Evolutionary conservation across 2,329 filamentous ascomycete species (phyloP), one percentile per base, ranked within the genome.

Genomic region (Pestalotiopsis sp.): DNA sequence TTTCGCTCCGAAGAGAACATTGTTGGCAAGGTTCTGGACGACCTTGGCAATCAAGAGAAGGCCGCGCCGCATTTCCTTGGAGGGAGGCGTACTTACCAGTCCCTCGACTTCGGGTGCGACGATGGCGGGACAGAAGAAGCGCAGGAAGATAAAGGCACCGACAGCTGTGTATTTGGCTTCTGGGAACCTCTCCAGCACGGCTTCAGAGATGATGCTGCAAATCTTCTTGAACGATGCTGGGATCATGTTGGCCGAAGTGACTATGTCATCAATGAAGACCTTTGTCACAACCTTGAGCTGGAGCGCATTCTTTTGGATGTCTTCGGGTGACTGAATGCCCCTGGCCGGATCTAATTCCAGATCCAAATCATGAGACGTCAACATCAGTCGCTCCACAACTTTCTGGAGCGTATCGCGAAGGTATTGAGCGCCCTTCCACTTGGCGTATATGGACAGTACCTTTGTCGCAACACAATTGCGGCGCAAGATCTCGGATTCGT

Each of bases 101-200:
- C 89, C 89, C 74, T 92, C 91, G 1, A 85, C 86, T 75, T 92
- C 90, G 0, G 90, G 90, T 1, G 91, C 89, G 17, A 92, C 90
- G 67, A 92, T 92, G 31, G 90, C 90, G 7, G 90, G 91, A 72
- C 90, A 92, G 75, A 92, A 92, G 80, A 92, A 92, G 9, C 90
- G 86, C 27, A 92, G 83, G 74, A 92, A 92, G 68, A 92, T 89
- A 74, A 92, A 92, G 0, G 90, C 90, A 1, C 90, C 90, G 14
- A 92, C 90, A 3, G 90, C 90, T 0, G 90, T 92, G 75, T 92
- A 92, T 77, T 92, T 92, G 5, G 90, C 90, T 69, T 92, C 90
- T 0, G 87, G 89, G 73, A 92, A 92, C 39, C 87, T 85, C 36
- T 83, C 83, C 74, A 89, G 85, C 1, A 92, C 90, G n/a, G 89